A percentile compares a stretch with the other conserved stretches of the same genome.
Evolutionary conservation across 2,329 filamentous ascomycete genomes (phyloP).

Genomic region (Pestalotiopsis sp.): DNA sequence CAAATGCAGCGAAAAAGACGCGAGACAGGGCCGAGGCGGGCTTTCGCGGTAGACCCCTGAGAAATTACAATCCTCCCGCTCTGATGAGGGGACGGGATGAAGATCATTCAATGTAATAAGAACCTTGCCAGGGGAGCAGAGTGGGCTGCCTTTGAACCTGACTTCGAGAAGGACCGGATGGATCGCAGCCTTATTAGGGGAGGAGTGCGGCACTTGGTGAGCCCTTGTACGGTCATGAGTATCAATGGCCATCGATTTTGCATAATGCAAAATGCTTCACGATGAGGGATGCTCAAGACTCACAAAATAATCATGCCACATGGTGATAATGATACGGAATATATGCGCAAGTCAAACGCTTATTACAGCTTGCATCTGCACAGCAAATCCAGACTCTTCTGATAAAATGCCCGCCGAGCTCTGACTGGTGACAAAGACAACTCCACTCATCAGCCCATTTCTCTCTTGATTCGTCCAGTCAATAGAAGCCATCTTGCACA

Average conservation of each 20-base stretch:
- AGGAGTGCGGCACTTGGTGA: not conserved
- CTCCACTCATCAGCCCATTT: not conserved
- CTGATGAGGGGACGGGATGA: not conserved
- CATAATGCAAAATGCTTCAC: not conserved
- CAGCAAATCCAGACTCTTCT: not conserved
- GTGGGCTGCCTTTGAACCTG: not conserved
- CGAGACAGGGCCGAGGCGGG: not conserved
- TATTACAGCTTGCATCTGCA: too few species aligned
- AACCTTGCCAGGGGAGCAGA: not conserved
- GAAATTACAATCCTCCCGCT: not conserved
- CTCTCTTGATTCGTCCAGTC: not conserved
- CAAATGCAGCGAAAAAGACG: not conserved
- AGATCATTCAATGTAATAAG: not conserved
- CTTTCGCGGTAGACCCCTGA: not conserved
- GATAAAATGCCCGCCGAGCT: not conserved
- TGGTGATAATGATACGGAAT: too few species aligned
- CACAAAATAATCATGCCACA: too few species aligned
- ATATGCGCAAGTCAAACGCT: too few species aligned
- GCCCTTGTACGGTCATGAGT: not conserved
- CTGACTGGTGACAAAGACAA: not conserved
- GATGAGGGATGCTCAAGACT: too few species aligned
- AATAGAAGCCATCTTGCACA: not conserved
- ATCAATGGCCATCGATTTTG: not conserved
- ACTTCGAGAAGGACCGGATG: not conserved
- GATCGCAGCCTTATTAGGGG: not conserved